Evolutionary conservation across 225 moss, liverwort and hornwort species (phyloP), one percentile per base, ranked within the genome.

Genomic region (Pseudisothecium myosuroides): DNA sequence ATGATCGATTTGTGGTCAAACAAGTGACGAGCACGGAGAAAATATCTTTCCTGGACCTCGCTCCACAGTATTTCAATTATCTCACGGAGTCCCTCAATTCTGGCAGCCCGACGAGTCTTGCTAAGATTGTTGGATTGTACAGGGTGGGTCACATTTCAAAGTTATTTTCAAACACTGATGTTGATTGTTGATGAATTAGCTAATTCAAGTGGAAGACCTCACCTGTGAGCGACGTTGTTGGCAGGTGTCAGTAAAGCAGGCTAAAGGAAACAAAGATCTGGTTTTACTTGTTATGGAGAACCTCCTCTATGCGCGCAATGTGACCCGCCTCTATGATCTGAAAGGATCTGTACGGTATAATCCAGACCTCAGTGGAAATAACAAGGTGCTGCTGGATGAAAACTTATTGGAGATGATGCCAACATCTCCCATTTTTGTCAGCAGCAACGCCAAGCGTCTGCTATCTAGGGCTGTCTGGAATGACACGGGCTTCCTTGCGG

Each of bases 241-340:
- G 86, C 91, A 91, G 87, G 86, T 95, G 32, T 93, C 96, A 91
- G 96, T 98, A 85, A 97, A 91, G 91, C 92, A 93, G 56, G 88
- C 90, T 21, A 98, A 96, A 93, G 96, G 94, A 83, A 91, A 95
- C 68, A 96, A 93, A 90, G 98, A 98, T 74, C 94, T 97, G 77
- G 98, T 97, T 84, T 86, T 98, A 67, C 90, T 98, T 58, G 96
- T 98, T 52, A 98, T 97, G 97, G 98, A 98, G 90, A 98, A 98
- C 87, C 98, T 98, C 60, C 93, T 98, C 63, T 98, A 96, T 80
- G 96, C 94, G 41, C 94, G 98, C 62, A 94, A 93, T 75, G 93
- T 97, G 54, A 95, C 91, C 63, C 94, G 94, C 64, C 91, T 98
- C 62, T 98, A 98, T 91, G 98, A 98, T 89, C 92, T 98, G 59